Evolutionary conservation across 176 grass and related monocot species (phyloP), one percentile per base, ranked within the genome.

Genomic region (sorghum (Sorghum bicolor)): DNA sequence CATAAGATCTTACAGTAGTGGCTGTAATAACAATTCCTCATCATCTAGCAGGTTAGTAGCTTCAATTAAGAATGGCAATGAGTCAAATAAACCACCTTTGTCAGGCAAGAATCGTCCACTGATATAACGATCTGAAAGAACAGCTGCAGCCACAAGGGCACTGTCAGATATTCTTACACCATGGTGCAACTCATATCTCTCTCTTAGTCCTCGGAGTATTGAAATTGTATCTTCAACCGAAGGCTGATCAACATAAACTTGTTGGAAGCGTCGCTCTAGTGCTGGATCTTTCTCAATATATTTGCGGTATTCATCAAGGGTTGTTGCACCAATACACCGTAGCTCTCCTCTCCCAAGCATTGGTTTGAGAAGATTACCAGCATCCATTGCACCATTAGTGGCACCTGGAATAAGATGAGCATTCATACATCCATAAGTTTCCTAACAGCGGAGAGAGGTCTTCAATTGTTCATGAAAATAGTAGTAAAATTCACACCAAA

Each of bases 271-370:
- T n/a, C 96, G 80, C 77, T 99, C 96, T 68, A 99, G 87, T 39
- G 96, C 96, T 75, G 96, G 96, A 77, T 99, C 93, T 87, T 99
- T 99, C 90, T 99, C 96, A 77, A 99, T 96, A 82, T 99, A 99
- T 86, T 96, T 99, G 5, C 96, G 91, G 81, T 99, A 96, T 67
- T 99, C 96, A 76, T 99, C 96, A 68, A 99, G 91, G 17, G 96
- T 99, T 67, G 96, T 99, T 47, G 96, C 96, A 80, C 93, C 96
- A 78, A 99, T 99, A 79, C 96, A 99, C 24, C 87, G 93, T 65
- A 99, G 80, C 43, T 99, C 96, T 76, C 96, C 96, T 80, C 96
- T 94, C 75, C 96, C 96, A 43, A 99, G 93, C 93, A 99, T 99
- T 60, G 96, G 96, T 86, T 99, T 99, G 9, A 99, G 70, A 75